phyloP scores from a whole-genome alignment of 2,329 filamentous ascomycete species.

The Colletotrichum chlorophyti region DNA sequence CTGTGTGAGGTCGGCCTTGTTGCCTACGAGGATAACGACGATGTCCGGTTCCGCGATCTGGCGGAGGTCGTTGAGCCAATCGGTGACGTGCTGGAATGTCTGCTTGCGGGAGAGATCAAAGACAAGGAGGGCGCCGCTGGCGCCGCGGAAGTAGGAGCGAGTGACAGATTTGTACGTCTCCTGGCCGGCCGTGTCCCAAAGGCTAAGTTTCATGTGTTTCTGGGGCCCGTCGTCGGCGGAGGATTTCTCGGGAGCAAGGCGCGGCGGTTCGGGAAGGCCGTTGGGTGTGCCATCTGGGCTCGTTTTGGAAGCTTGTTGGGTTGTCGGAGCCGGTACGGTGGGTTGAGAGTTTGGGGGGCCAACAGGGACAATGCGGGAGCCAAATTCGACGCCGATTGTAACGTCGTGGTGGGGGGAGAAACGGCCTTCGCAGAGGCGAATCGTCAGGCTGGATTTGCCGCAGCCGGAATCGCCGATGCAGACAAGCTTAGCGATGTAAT shows the following conservation, averaged over 20 bases:
- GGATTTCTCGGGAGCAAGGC: no score
- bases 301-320: slow-evolving; percentile 17
- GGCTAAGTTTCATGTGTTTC: slow-evolving; percentile 88
- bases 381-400: slow-evolving; percentile 96
- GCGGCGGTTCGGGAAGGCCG: slow-evolving; percentile 63
- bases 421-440: slow-evolving; percentile 94
- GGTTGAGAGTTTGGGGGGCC: slow-evolving; percentile 75
- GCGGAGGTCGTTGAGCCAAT: slow-evolving; percentile 92
- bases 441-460: slow-evolving; percentile 92
- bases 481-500: slow-evolving; percentile 98
- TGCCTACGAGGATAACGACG: slow-evolving; percentile 92
- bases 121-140: slow-evolving; percentile 76
- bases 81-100: slow-evolving; percentile 87
- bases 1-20: slow-evolving; percentile 85
- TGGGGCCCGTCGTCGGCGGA: slow-evolving; percentile 46
- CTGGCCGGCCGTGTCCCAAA: slow-evolving; percentile 97
- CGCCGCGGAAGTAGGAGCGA: slow-evolving; percentile 88
- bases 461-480: slow-evolving; percentile 96
- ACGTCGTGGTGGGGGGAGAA: slow-evolving; percentile 96
- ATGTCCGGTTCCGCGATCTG: slow-evolving; percentile 97
- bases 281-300: slow-evolving; percentile 31
- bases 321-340: slow-evolving; percentile 34
- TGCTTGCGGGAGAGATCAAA: slow-evolving; percentile 89
- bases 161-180: slow-evolving; percentile 98
- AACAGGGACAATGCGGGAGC: slow-evolving; percentile 89